Evolutionary conservation across 163 green algal genomes (phyloP), one percentile per base, ranked within the genome.

Genomic region (Prototheca stagnorum): DNA sequence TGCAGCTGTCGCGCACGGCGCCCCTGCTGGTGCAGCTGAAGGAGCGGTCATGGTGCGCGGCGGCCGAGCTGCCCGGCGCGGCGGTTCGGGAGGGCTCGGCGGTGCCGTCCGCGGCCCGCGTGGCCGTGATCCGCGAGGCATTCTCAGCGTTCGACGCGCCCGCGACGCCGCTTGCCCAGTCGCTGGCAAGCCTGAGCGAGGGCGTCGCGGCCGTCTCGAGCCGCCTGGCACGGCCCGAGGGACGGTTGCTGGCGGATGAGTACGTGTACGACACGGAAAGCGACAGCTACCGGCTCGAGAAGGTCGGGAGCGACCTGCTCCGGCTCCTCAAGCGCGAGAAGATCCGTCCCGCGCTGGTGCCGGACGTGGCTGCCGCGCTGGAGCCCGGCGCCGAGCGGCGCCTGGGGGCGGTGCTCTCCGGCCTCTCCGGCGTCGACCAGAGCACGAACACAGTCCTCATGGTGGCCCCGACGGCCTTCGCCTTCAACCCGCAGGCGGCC

Each of bases 401-500:
- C 31, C 11, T 9, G 11, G 9, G 11, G 31, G 12, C 31, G 31
- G 12, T 12, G 31, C 31, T 37, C 31, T 37, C 31, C 9, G 31
- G 31, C 31, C 9, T 37, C 31, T 37, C 31, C 31, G 9, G 54
- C 29, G 24, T 60, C 16, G 54, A 55, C 20, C 71, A 80, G 51
- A 74, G 57, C 15, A 74, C 71, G 16, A 80, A 80, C 42, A 55
- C 75, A 51, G 68, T 93, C 33, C 61, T 95, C 8, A 95, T 96
- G 86, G 78, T 96, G 33, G 70, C 86, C 1, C 86, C 86, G 36
- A 95, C 81, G 21, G 81, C 83, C 3, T 96, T 96, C 74, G 77
- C 68, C 21, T 94, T 88, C 74, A 96, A 96, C 66, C 72, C 79
- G 46, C 70, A 94, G 60, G 77, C 75, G 24, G 71, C 67, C 59